These are phyloP conservation scores for Globisporangium polare DNA, from an alignment of 352 stramenopile species.

Conservation along the genomic window DNA sequence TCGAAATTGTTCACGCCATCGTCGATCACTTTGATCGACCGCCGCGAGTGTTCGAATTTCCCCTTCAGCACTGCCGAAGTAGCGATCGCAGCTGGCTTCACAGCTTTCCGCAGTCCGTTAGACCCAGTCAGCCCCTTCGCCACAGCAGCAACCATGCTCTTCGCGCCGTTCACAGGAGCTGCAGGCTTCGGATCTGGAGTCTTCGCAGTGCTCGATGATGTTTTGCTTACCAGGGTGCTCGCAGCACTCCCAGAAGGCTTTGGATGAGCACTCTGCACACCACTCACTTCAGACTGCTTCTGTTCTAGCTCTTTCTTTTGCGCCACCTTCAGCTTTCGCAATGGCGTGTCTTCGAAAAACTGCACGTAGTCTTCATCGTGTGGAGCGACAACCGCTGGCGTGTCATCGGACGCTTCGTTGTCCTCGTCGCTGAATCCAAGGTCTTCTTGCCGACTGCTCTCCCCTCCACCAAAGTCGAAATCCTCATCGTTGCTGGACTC, in stretches of 20 bases:
- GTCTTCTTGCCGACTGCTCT: constrained; percentile 7
- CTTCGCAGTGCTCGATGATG: background rate
- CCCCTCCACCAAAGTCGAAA: constrained; percentile 4
- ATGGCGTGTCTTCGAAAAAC: constrained; percentile 14
- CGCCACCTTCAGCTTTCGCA: constrained; percentile 14
- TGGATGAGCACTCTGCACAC: background rate
- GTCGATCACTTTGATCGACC: constrained; percentile 43
- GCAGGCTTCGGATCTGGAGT: constrained; percentile 4
- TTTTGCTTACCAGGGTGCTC: background rate
- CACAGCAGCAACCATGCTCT: background rate
- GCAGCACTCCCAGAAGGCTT: background rate
- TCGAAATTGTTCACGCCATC: constrained; percentile 4
- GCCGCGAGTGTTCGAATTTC: constrained; percentile 30
- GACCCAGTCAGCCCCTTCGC: constrained; percentile 22
- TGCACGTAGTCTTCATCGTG: constrained; percentile 17
- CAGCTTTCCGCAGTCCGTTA: constrained; percentile 39
- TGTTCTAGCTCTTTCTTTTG: constrained; percentile 10
- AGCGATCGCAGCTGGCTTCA: constrained; percentile 18
- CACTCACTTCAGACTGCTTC: background rate
- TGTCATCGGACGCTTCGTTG: constrained; percentile 24
- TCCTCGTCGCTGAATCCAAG: constrained; percentile 28
- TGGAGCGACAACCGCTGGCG: background rate
- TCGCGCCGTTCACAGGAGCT: constrained; percentile 1
- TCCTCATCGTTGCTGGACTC: constrained; percentile 3
- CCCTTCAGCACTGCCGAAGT: constrained; percentile 35